Evolutionary conservation across 1,284 basidiomycete genomes (phyloP).

Genomic region (Amylostereum chailletii): DNA sequence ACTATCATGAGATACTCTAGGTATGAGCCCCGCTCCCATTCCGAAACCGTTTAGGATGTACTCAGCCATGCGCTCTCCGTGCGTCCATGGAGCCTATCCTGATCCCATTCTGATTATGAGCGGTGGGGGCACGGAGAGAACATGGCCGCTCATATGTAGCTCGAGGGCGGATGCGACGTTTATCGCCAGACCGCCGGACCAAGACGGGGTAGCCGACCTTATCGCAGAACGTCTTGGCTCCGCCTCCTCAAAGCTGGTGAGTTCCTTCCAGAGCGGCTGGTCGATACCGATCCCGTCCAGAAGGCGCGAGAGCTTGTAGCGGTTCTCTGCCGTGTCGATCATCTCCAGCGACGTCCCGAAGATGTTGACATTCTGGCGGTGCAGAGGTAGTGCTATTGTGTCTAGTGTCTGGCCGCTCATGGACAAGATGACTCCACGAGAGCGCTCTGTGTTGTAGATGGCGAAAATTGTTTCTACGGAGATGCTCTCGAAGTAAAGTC

Average conservation of each 20-base stretch:
- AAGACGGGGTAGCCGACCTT: conserved; percentile 95
- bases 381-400: conserved; percentile 91
- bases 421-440: conserved; percentile 88
- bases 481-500: conserved; percentile 98
- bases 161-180: conserved; percentile 94
- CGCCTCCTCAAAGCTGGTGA: conserved; percentile 88
- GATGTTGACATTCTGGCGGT: conserved; percentile 95
- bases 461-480: conserved; percentile 93
- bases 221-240: conserved; percentile 66
- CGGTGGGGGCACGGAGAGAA: too few relatives aligned
- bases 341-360: conserved; percentile 98
- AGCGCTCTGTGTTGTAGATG: conserved; percentile 89
- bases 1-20: too few relatives aligned
- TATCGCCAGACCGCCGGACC: conserved; percentile 98
- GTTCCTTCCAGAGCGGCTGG: conserved; percentile 96
- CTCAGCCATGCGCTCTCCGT: too few relatives aligned
- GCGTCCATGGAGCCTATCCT: too few relatives aligned
- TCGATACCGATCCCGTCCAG: conserved; percentile 97
- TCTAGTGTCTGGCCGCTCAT: conserved; percentile 99
- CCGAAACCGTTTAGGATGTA: too few relatives aligned
- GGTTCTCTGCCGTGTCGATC: conserved; percentile 98
- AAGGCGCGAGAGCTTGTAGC: conserved; percentile 98
- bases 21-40: too few relatives aligned
- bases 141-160: neutral
- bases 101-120: too few relatives aligned